Evolutionary conservation across 2,329 filamentous ascomycete genomes (phyloP).

Genomic region (Orbilia quercus): DNA sequence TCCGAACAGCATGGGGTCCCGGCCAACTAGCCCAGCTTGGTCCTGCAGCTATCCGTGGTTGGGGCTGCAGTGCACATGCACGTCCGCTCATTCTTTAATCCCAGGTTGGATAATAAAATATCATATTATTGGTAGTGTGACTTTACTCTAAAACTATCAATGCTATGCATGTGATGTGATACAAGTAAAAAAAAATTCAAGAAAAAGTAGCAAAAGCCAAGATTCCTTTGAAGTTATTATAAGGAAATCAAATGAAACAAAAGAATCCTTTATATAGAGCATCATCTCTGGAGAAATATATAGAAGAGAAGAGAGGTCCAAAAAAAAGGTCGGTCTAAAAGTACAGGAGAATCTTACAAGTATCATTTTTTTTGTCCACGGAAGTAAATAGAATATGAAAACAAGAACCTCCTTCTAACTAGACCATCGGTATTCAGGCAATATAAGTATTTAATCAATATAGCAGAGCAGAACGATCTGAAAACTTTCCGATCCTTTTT

Average conservation of each 20-base stretch:
- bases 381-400: neutral
- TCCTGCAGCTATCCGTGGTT: constrained; percentile 24
- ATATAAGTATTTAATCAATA: constrained; percentile 49
- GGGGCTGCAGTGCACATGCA: neutral
- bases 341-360: constrained; percentile 32
- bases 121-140: too few relatives aligned
- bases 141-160: too few relatives aligned
- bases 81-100: neutral
- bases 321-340: constrained; percentile 42
- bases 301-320: constrained; percentile 50
- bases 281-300: constrained; percentile 1
- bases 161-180: too few relatives aligned
- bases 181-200: too few relatives aligned
- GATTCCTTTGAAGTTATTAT: too few relatives aligned
- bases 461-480: constrained; percentile 27
- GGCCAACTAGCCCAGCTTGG: constrained; percentile 31
- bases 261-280: constrained; percentile 18
- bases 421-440: neutral
- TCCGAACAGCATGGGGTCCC: constrained; percentile 21
- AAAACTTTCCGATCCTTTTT: neutral
- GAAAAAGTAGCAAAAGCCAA: too few relatives aligned
- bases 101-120: too few relatives aligned
- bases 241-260: constrained; percentile 1
- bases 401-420: neutral
- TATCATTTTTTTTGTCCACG: constrained; percentile 2